Base-by-base conservation (phyloP, 2,329 filamentous ascomycete genomes). In the Fusarium subtropicale region DNA sequence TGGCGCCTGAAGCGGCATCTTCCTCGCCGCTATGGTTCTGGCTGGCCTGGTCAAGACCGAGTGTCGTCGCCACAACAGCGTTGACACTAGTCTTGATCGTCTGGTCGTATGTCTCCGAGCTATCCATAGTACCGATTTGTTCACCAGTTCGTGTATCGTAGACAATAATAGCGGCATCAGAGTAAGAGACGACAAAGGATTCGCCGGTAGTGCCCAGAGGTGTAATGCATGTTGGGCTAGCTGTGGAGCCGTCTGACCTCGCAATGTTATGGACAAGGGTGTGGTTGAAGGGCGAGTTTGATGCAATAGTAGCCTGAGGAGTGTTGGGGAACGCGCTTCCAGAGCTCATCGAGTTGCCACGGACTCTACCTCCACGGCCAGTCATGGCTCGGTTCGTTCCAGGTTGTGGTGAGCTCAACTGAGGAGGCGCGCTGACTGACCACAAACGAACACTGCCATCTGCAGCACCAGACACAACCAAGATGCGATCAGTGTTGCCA, bases 121-220 rank as follows among this genome's bases (percentile, higher is more conserved):
- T 97, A 36, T 93, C 93, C 95, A 99, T 98, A 47, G 89, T 90
- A 33, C 94, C 93, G 39, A 97, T 88, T 76, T 97, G 93, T 79
- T 98, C 96, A 47, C 94, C 96, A 0, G 92, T 94, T 68, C 93
- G 86, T 2, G 95, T 97, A 77, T 98, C 94, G 78, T 95, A 99
- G 20, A 98, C 91, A 18, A 98, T 83, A 54, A 97, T 92, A 3
- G 93, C 90, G 3, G 95, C 93, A 79, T 99, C 94, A 1, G 92
- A 89, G 79, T 97, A 99, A 22, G 93, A 93, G 4, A 97, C 96
- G 2, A 97, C 93, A 79, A 99, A 98, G 7, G 90, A 91, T 74
- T 97, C 92, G 4, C 96, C 95, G 4, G 88, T 89, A 18, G 88
- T 83, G 45, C 92, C 92, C n/a, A 98, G 84, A 0, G 95, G 91